Conservation (phyloP, 306 rosid species). For the Quercus cerris region DNA sequence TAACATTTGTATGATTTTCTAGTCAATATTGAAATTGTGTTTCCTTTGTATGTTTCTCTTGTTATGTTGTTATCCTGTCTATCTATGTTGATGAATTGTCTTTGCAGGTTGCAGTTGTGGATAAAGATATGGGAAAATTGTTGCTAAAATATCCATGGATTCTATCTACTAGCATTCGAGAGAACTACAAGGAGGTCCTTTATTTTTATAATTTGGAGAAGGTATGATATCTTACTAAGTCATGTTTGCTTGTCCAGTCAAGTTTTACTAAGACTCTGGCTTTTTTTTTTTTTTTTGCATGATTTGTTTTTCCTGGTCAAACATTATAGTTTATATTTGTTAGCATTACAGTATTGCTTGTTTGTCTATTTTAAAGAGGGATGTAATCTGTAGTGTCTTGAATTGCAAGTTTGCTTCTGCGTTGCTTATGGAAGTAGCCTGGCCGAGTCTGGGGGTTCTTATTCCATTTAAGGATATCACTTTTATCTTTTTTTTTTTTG, state of each 20-base stretch:
- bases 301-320: background rate
- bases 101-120: constrained; percentile 55
- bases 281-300: too few relatives aligned
- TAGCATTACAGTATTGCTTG: background rate
- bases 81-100: constrained; percentile 10
- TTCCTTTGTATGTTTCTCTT: background rate
- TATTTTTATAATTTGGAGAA: constrained; percentile 49
- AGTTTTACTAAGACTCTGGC: background rate
- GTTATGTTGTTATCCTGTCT: constrained; percentile 3
- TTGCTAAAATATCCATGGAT: constrained; percentile 80
- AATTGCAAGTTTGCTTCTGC: background rate
- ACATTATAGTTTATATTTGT: background rate
- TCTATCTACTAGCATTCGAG: constrained; percentile 63
- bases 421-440: background rate
- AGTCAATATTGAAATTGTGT: background rate
- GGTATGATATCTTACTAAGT: constrained; percentile 39
- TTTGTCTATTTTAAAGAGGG: background rate
- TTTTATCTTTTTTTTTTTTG: background rate
- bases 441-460: background rate
- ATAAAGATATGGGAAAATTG: constrained; percentile 44
- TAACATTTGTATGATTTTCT: background rate
- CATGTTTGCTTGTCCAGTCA: constrained; percentile 7
- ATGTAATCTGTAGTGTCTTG: background rate
- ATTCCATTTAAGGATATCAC: background rate
- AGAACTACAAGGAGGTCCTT: constrained; percentile 51